Evolutionary conservation across 2,329 filamentous ascomycete genomes (phyloP), one percentile per base, ranked within the genome.

Genomic region (Apiospora aurea): DNA sequence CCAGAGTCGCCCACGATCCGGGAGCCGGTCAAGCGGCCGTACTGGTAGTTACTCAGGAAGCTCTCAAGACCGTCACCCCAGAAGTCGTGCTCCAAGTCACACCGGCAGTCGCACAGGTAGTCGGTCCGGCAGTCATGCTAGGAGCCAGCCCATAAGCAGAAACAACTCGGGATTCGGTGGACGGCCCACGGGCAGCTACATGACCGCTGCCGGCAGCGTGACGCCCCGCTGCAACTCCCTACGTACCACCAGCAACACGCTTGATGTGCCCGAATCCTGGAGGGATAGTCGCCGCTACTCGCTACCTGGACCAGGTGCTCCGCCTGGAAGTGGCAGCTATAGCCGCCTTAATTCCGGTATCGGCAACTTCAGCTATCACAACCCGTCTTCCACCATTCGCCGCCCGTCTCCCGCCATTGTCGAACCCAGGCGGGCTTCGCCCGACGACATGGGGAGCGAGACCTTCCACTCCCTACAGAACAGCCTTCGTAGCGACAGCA

Each of bases 381-480:
- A 41, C 34, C 18, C 57, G 8, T 11, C 57, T 18, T 34, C 51
- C n/a, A 18, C 24, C 34, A n/a, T 64, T 13, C 53, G 29, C 8
- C 53, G 53, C 29, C 53, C 53, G 8, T 61, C 53, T 1, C 53
- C 53, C 29, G 53, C 53, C 29, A 8, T 38, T 7, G 34, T 64
- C 8, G 57, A 64, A 2, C 6, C 34, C 34, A 38, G 57, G 4
- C 34, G 57, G 10, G 10, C 21, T 21, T 64, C 57, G 21, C 18
- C 18, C 2, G 57, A 64, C 10, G 57, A 64, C 29, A n/a, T 24
- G 34, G 14, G 57, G 34, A 64, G 18, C 34, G 57, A 64, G 34
- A 64, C 57, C 5, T 64, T 64, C 34, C 57, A 64, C 57, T 64
- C 57, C 8, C 41, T 64, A 64, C 57, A 64, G 57, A 64, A 64